Evolutionary conservation across 1,284 basidiomycete genomes (phyloP).

Genomic region (Gastroboletus turbinatus): DNA sequence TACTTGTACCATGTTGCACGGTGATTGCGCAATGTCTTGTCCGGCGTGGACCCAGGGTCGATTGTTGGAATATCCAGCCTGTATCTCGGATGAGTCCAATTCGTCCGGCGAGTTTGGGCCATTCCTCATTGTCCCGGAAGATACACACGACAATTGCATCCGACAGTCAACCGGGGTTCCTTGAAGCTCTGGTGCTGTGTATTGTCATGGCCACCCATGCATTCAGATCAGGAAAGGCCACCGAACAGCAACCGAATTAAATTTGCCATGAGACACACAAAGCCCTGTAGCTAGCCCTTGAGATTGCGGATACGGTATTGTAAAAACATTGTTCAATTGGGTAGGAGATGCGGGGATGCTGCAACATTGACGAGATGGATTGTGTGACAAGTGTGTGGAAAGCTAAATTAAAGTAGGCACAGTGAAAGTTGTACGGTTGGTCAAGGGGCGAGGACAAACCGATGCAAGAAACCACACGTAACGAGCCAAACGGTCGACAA

Average conservation of each 20-base stretch:
- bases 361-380: constrained; percentile 49
- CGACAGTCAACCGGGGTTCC: not conserved
- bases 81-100: not conserved
- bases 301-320: constrained; percentile 36
- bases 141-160: not conserved
- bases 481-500: constrained; percentile 39
- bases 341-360: constrained; percentile 43
- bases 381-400: constrained; percentile 36
- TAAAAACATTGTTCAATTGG: constrained; percentile 42
- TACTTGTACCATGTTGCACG: not conserved
- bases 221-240: constrained; percentile 7
- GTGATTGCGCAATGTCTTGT: not conserved
- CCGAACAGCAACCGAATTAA: constrained; percentile 7
- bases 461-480: constrained; percentile 37
- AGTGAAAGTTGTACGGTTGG: constrained; percentile 31
- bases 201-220: constrained; percentile 13
- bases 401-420: constrained; percentile 35
- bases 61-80: not conserved
- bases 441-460: constrained; percentile 30
- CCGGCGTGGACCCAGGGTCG: not conserved
- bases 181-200: constrained; percentile 12
- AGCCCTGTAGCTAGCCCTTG: constrained; percentile 24
- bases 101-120: constrained; percentile 3
- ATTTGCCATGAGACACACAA: constrained; percentile 10
- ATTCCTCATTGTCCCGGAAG: not conserved